These are phyloP conservation scores for Fusarium verrucosum DNA, from an alignment of 2,329 filamentous ascomycete species.

Conservation along the genomic window DNA sequence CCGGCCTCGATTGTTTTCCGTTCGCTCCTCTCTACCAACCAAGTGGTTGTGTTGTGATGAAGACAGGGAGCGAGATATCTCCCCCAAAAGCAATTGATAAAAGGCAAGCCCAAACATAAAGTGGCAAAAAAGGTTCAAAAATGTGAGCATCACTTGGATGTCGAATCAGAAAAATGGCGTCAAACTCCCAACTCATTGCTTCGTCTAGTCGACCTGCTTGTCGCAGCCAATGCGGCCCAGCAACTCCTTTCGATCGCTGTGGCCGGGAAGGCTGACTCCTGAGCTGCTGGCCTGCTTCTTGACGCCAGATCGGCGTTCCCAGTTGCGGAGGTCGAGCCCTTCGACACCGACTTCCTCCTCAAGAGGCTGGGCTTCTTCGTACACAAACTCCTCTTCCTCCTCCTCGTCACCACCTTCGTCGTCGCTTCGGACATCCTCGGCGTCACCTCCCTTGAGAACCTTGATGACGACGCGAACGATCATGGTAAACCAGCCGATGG, in stretches of 20 bases:
- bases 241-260: constrained; percentile 82
- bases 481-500: constrained; percentile 88
- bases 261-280: constrained; percentile 73
- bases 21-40: constrained; percentile 15
- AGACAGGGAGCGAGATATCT: background rate
- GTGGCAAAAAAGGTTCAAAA: constrained; percentile 14
- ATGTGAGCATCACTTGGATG: constrained; percentile 21
- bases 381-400: constrained; percentile 63
- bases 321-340: constrained; percentile 71
- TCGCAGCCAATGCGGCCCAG: constrained; percentile 85
- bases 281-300: constrained; percentile 64
- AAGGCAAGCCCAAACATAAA: constrained; percentile 25
- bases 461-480: constrained; percentile 84
- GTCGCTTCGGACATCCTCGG: constrained; percentile 89
- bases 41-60: constrained; percentile 8
- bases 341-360: constrained; percentile 83
- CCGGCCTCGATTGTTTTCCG: constrained; percentile 16
- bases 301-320: constrained; percentile 65
- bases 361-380: constrained; percentile 65
- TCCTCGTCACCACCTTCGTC: constrained; percentile 73
- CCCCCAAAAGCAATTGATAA: background rate
- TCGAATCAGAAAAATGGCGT: constrained; percentile 26
- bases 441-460: constrained; percentile 78
- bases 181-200: constrained; percentile 31
- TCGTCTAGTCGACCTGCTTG: constrained; percentile 68